Evolutionary conservation across 2,329 filamentous ascomycete genomes (phyloP), one percentile per base, ranked within the genome.

Genomic region (Fusarium ambrosium): DNA sequence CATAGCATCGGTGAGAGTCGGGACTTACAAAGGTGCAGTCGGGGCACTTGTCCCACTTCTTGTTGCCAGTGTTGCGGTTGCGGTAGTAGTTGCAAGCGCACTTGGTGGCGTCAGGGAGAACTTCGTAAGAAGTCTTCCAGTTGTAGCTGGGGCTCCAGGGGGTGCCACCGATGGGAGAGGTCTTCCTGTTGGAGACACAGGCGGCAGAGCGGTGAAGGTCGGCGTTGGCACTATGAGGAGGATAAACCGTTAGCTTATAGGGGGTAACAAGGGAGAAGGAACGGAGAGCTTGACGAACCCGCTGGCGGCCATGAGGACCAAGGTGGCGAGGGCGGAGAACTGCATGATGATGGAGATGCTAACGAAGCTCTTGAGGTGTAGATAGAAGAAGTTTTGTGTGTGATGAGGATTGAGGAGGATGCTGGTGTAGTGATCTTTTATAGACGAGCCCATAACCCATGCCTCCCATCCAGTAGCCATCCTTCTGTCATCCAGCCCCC

Each of bases 111-210:
- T 53, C 63, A 20, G 60, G 59, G 16, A 68, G 59, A 20, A 64
- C 36, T 61, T 68, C 65, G 18, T 63, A 68, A 13, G 45, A 37
- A 36, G 37, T 62, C 24, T 36, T 14, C 66, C 60, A 63, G 66
- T 64, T 68, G 66, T 68, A 56, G 22, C 56, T 62, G 11, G 41
- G 32, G 58, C 56, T 62, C 64, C 64, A 67, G 8, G 32, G 56
- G 18, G 51, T 70, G 59, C 68, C 64, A 29, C 68, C 68, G 24
- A 70, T 62, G n/a, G 68, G 64, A 14, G 51, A 60, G 14, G 29
- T 24, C 45, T n/a, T 51, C n/a, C 59, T 48, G 64, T 68, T 64
- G 36, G n/a, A 41, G 27, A 70, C 59, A 34, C 64, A 64, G 16
- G 51, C 41, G 16, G 61, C 37, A 41, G 32, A 27, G 29, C n/a